Conservation (phyloP, 2,329 filamentous ascomycete species). For the Colletotrichum sp. region DNA sequence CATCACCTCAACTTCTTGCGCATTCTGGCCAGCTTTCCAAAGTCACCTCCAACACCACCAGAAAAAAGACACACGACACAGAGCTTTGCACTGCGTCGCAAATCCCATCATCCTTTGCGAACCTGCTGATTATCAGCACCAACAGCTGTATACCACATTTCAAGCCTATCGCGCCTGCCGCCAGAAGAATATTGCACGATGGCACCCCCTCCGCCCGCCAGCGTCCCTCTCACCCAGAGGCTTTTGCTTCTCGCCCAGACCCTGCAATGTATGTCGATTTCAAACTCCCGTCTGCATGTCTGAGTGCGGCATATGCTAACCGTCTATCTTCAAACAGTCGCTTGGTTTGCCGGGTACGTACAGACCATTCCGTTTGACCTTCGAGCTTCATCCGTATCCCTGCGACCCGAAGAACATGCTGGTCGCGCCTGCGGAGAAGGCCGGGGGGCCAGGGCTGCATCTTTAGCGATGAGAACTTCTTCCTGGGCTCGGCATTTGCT, state of each 20-base stretch:
- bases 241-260: slow-evolving; percentile 83
- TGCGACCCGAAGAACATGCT: slow-evolving; percentile 7
- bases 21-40: slow-evolving; percentile 21
- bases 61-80: slow-evolving; percentile 8
- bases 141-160: background rate
- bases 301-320: slow-evolving; percentile 37
- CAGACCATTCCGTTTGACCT: slow-evolving; percentile 18
- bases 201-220: slow-evolving; percentile 73
- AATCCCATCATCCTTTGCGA: background rate
- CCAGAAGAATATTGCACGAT: background rate
- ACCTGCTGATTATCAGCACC: background rate
- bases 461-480: background rate
- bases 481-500: background rate
- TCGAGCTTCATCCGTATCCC: slow-evolving; percentile 12
- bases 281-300: slow-evolving; percentile 11
- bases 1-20: slow-evolving; percentile 20
- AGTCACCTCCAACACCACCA: slow-evolving; percentile 4
- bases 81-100: background rate
- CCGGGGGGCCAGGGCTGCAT: background rate
- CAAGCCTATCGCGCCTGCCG: background rate
- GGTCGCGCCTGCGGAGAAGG: background rate
- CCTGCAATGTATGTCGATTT: slow-evolving; percentile 77
- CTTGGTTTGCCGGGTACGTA: slow-evolving; percentile 83
- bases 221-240: slow-evolving; percentile 74
- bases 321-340: slow-evolving; percentile 54